phyloP scores from a whole-genome alignment of 2,329 filamentous ascomycete species.

The Monilinia polystroma region DNA sequence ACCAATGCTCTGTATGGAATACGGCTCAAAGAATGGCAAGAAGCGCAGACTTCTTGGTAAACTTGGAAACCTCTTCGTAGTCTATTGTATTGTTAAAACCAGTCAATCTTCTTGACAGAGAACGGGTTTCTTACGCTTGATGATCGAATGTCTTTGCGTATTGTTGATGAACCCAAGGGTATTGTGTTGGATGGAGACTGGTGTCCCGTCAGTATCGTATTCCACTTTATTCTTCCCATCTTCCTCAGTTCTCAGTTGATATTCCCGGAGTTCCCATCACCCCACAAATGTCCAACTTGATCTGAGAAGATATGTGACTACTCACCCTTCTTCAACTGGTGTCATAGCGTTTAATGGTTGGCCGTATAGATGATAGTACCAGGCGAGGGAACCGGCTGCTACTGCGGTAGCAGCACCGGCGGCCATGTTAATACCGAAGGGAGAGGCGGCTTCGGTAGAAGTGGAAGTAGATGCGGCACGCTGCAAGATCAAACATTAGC shows the following conservation, averaged over 20 bases:
- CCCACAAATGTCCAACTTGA: slow-evolving; percentile 1
- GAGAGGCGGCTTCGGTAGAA: slow-evolving; percentile 67
- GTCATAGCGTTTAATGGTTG: slow-evolving; percentile 84
- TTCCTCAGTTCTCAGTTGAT: slow-evolving; percentile 8
- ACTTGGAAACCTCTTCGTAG: slow-evolving; percentile 99
- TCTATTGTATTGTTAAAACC: slow-evolving; percentile 48
- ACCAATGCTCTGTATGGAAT: slow-evolving; percentile 92
- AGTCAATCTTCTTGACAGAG: slow-evolving; percentile 1
- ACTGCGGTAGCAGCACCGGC: slow-evolving; percentile 82
- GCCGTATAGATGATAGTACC: slow-evolving; percentile 97
- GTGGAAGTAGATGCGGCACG: slow-evolving; percentile 64
- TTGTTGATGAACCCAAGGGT: slow-evolving; percentile 94
- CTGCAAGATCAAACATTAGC: slow-evolving; percentile 49
- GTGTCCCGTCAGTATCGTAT: slow-evolving; percentile 16
- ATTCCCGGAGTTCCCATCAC: slow-evolving; percentile 2
- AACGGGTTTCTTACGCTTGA: slow-evolving; percentile 69
- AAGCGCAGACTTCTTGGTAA: slow-evolving; percentile 96
- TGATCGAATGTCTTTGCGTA: slow-evolving; percentile 97
- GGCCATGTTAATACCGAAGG: slow-evolving; percentile 81
- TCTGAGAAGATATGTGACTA: slow-evolving; percentile 16
- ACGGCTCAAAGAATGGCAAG: slow-evolving; percentile 94
- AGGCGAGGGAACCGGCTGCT: slow-evolving; percentile 85
- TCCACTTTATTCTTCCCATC: slow-evolving; percentile 23
- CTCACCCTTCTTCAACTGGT: slow-evolving; percentile 97
- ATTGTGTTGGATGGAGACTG: slow-evolving; percentile 86